These are phyloP conservation scores for Beauveria bassiana DNA, from an alignment of 2,329 filamentous ascomycete species.

Conservation along the genomic window DNA sequence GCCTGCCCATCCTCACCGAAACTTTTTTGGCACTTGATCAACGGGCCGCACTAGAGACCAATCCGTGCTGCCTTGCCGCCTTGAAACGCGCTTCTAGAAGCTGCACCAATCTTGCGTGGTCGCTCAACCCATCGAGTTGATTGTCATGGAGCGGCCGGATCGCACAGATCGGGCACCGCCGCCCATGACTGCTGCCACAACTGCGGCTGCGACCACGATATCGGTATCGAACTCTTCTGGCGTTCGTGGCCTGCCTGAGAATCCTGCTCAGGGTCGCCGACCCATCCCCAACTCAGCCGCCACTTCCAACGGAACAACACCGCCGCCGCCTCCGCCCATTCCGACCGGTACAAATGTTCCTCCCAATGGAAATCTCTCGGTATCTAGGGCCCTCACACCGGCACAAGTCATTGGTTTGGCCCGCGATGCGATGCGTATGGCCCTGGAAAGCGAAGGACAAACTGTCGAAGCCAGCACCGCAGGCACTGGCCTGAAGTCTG, in stretches of 20 bases:
- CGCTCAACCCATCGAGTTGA: constrained; percentile 15
- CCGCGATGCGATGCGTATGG: constrained; percentile 58
- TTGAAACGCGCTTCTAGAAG: constrained; percentile 16
- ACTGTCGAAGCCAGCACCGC: constrained; percentile 52
- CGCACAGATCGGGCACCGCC: constrained; percentile 9
- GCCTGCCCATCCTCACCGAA: constrained; percentile 7
- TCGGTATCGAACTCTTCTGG: background rate
- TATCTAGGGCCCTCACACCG: constrained; percentile 47
- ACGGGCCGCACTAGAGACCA: background rate
- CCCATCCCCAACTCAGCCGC: constrained; percentile 31
- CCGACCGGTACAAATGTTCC: constrained; percentile 39
- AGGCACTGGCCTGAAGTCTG: constrained; percentile 53
- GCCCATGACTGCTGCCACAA: constrained; percentile 14
- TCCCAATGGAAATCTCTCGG: constrained; percentile 39
- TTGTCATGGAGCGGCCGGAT: constrained; percentile 26
- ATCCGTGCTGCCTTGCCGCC: background rate
- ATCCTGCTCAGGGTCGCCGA: constrained; percentile 30
- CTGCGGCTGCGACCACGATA: background rate
- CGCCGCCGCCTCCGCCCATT: constrained; percentile 37
- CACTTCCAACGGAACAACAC: constrained; percentile 33
- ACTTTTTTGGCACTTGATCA: constrained; percentile 5
- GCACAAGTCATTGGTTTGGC: constrained; percentile 58
- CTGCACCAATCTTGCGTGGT: constrained; percentile 15
- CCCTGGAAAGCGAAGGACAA: constrained; percentile 59
- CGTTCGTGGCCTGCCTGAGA: constrained; percentile 32